Conservation (phyloP, 2,329 filamentous ascomycete species). For the Xylaria sp. region DNA sequence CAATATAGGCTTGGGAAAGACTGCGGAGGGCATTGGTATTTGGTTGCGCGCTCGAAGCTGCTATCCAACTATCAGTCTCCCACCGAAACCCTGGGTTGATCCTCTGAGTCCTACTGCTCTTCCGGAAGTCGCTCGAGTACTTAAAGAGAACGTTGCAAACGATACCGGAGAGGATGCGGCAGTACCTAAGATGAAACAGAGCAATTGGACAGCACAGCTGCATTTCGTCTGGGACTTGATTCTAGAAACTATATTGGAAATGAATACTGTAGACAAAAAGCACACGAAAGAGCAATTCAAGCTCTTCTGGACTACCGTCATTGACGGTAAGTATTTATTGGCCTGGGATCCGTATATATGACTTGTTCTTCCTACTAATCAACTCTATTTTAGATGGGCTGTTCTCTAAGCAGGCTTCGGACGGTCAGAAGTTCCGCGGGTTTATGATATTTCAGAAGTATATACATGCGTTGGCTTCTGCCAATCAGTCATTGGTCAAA, state of each 20-base stretch:
- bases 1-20: constrained; percentile 75
- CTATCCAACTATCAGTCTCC: constrained; percentile 72
- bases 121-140: constrained; percentile 74
- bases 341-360: not conserved
- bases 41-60: constrained; percentile 78
- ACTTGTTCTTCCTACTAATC: constrained; percentile 21
- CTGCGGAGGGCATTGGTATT: constrained; percentile 87
- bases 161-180: constrained; percentile 58
- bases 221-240: constrained; percentile 91
- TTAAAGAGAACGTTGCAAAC: constrained; percentile 77
- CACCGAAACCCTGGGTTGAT: constrained; percentile 79
- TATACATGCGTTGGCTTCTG: constrained; percentile 62
- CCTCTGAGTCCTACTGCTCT: constrained; percentile 77
- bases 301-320: constrained; percentile 85
- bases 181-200: constrained; percentile 66
- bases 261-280: constrained; percentile 46
- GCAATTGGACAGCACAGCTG: constrained; percentile 81
- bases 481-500: constrained; percentile 59
- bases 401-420: constrained; percentile 82
- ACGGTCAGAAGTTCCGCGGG: constrained; percentile 91
- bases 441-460: constrained; percentile 87
- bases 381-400: constrained; percentile 70
- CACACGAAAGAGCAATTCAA: constrained; percentile 65
- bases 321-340: constrained; percentile 77
- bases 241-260: constrained; percentile 63